Base-by-base conservation (phyloP, 352 stramenopile species). In the Pythium rhizo-oryzae region DNA sequence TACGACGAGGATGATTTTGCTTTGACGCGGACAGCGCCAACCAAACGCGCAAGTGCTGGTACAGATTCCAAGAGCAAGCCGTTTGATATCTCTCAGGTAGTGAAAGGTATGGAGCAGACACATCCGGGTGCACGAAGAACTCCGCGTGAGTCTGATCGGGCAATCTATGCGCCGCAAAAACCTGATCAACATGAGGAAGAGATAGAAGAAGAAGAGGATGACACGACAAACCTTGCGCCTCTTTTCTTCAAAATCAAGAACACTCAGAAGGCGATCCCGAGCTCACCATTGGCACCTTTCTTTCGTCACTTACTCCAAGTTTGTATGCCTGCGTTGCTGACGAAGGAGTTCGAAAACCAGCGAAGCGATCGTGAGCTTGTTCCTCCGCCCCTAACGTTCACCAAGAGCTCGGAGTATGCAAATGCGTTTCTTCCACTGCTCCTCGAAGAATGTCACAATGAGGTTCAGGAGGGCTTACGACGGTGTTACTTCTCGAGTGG, bases 201-300 rank as follows among this genome's bases (percentile, higher is more conserved):
- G 28, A 61, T 65, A 25, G 61, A 75, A 1, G 80, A 89, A 1
- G 76, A 90, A 21, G 72, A 84, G 9, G 67, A 76, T 8, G 69
- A 89, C 21, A 70, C 76, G 52, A 58, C 84, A 30, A 83, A 80
- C 16, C 85, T 90, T 33, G 84, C 87, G 9, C 75, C 80, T 9
- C 70, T 93, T 4, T 94, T 94, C 37, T 78, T 91, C 65, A 86
- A 89, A 35, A 95, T 96, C 65, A 94, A 94, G 56, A 83, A 80
- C 23, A 92, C 86, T 19, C 82, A 89, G 55, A 94, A 92, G 39
- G 75, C 86, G 1, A 85, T 92, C 49, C 72, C 83, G 7, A 72
- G 75, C 18, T 91, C 81, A 50, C 94, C 89, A 15, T 47, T 95
- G 41, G 69, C 90, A 25, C 89, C 89, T 46, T 96, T 96, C 75